Evolutionary conservation across 176 grass and related monocot genomes (phyloP).

Genomic region (Calamus simplicifolius): DNA sequence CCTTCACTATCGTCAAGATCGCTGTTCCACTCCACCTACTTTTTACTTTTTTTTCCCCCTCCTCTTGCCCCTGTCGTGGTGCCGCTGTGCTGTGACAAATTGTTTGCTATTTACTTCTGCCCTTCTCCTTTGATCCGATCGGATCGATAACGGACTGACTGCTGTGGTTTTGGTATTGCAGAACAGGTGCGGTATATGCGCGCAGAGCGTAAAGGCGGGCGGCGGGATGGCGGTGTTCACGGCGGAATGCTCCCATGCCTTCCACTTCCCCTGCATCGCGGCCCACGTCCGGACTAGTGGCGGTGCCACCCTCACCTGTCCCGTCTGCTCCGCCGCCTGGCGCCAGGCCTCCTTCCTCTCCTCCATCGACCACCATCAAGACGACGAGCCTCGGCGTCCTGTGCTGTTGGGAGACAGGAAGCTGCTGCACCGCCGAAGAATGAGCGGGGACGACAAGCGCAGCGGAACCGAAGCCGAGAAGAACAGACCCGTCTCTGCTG

Average conservation of each 20-base stretch:
- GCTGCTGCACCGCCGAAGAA: too few species aligned
- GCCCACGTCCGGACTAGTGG: constrained; percentile 36
- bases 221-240: constrained; percentile 80
- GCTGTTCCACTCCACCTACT: too few species aligned
- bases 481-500: too few species aligned
- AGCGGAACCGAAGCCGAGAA: neutral
- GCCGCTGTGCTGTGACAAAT: too few species aligned
- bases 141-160: neutral
- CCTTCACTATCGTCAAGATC: too few species aligned
- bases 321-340: constrained; percentile 68
- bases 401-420: too few species aligned
- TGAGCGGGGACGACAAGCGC: too few species aligned
- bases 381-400: neutral
- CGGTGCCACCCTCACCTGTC: constrained; percentile 41
- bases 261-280: constrained; percentile 92
- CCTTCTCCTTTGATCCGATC: too few species aligned
- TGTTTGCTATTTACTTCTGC: too few species aligned
- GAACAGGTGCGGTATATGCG: constrained; percentile 66
- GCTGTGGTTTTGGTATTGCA: constrained; percentile 18
- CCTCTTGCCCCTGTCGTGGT: too few species aligned
- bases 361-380: constrained; percentile 24
- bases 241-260: constrained; percentile 82
- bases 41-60: too few species aligned
- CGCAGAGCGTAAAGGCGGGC: constrained; percentile 49
- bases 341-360: constrained; percentile 54